Percentiles rank a stretch among this genome's conserved stretches.
Evolutionary conservation across 176 grass and related monocot species (phyloP).

Genomic region (Ensete glaucum): DNA sequence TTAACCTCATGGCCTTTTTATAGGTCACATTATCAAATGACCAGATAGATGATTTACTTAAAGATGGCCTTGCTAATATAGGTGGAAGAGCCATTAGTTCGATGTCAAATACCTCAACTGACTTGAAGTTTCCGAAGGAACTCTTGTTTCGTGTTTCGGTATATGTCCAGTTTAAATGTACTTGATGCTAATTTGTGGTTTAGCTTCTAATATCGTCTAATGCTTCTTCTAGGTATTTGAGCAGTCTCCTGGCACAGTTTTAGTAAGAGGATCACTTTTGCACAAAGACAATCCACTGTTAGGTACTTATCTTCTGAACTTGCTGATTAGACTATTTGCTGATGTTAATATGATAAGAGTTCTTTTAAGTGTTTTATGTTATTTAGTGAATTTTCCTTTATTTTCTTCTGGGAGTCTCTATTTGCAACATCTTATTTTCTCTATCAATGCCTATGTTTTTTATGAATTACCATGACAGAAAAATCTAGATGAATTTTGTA

Average conservation of each 20-base stretch:
- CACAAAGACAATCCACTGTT: slow-evolving; percentile 48
- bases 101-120: slow-evolving; percentile 21
- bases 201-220: slow-evolving; percentile 2
- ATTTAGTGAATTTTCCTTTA: not conserved
- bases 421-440: too few relatives aligned
- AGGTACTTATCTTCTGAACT: slow-evolving; percentile 25
- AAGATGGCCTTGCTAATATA: slow-evolving; percentile 15
- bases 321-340: too few relatives aligned
- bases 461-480: not conserved
- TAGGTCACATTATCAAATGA: slow-evolving; percentile 72
- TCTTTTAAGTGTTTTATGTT: not conserved
- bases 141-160: slow-evolving; percentile 57
- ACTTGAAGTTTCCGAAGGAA: slow-evolving; percentile 19
- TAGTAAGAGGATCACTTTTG: slow-evolving; percentile 61
- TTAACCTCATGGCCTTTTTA: slow-evolving; percentile 14
- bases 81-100: slow-evolving; percentile 3
- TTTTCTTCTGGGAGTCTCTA: not conserved
- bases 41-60: slow-evolving; percentile 24
- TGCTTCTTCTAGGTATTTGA: slow-evolving; percentile 68
- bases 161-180: slow-evolving; percentile 8
- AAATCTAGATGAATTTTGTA: not conserved
- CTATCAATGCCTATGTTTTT: not conserved
- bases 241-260: slow-evolving; percentile 70
- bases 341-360: too few relatives aligned
- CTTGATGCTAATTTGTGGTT: not conserved